Evolutionary conservation across 345 rosid species (phyloP), one percentile per base, ranked within the genome.

Genomic region (Salix caprea): DNA sequence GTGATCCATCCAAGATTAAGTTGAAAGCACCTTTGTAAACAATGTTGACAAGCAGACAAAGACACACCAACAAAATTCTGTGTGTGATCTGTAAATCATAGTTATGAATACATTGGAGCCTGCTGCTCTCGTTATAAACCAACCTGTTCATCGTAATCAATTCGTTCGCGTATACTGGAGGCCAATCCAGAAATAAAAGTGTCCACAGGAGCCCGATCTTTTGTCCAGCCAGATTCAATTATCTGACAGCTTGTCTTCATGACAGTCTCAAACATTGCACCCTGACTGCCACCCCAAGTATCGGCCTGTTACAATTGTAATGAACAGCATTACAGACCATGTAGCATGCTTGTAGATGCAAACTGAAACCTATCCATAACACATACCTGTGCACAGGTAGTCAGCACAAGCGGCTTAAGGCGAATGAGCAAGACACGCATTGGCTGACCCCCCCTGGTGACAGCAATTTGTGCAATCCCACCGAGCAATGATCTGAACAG

Each of bases 191-290:
- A 87, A 79, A 96, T 89, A 86, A 92, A 96, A 74, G 97, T 94
- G 85, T 96, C 98, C 77, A 96, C 91, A 66, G 99, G 97, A 76
- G 97, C 91, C 28, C 98, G 94, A 84, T 96, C 98, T 84, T 88
- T 96, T 84, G 83, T 72, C 99, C 98, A 96, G 64, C 94, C 92
- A 89, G 91, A 89, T 85, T 94, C 95, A 81, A 94, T 94, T 80
- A 94, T 90, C 85, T 91, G 91, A 76, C 91, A 89, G 74, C 95
- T 88, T 71, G 98, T 87, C 82, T 86, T 90, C 91, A 90, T 83
- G 80, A 92, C 87, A 82, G 87, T 90, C 72, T 91, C 93, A 80
- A 88, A 89, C 98, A 96, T 90, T 78, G 93, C 81, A 80, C 97
- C 96, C 52, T 88, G 92, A 82, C 89, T 89, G 81, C 87, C 78